Base-by-base conservation (phyloP, 768 basidiomycete species). In the Phylloporus sp. region DNA sequence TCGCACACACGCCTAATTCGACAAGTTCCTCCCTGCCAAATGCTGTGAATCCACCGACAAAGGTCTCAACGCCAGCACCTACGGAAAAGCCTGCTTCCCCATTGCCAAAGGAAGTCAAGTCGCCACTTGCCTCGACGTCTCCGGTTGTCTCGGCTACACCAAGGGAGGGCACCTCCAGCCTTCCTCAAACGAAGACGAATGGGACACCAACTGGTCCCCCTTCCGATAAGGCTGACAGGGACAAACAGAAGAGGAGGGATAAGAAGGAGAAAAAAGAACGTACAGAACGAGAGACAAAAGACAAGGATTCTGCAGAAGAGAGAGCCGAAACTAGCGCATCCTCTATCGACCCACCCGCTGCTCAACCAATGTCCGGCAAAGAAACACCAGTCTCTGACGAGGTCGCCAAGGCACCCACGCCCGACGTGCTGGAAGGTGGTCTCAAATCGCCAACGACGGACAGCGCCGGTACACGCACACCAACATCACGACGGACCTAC, bases 391-490 rank as follows among this genome's bases (percentile, higher is more conserved):
- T 58, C 22, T 49, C 56, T n/a, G 63, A 60, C 17, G 57, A 70
- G 29, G 37, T 52, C 27, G 37, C 44, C 29, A 54, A 57, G 29
- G 58, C 53, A 4, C 52, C 65, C 9, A 58, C 55, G 5, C 59
- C 68, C 22, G 63, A 66, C 21, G 60, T 42, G 10, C 35, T 49
- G 10, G 61, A 65, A 15, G 31, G 42, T 47, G 75, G 72, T 38
- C 61, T 74, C 43, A 84, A 80, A 62, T 80, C 76, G 14, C 79
- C 80, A 14, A 68, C 70, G 14, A 76, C 78, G 22, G 82, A 81
- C 43, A 79, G 79, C 26, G 63, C 76, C 0, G 86, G 86, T 9
- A 69, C 72, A 20, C 76, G 87, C 45, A 90, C 90, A 22, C 90
- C 90, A 17, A 86, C 81, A 43, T 75, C 76, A 28, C 74, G 74